Evolutionary conservation across 2,329 filamentous ascomycete species (phyloP).

Genomic region (Curvularia sp.): DNA sequence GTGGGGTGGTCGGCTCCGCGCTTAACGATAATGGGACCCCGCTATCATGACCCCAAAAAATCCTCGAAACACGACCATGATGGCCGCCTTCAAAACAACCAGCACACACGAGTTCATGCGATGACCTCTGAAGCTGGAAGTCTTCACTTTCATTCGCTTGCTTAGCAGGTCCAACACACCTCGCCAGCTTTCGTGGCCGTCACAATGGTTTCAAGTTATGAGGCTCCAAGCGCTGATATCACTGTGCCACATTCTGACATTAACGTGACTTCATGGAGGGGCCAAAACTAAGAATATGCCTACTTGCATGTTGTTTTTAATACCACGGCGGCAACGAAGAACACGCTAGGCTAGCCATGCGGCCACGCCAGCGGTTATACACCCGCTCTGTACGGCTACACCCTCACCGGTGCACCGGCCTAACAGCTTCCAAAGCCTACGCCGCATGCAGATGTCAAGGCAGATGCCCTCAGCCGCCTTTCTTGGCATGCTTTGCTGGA

Average conservation of each 20-base stretch:
- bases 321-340: conserved; percentile 32
- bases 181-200: conserved; percentile 9
- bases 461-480: conserved; percentile 37
- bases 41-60: conserved; percentile 19
- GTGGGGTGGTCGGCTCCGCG: conserved; percentile 26
- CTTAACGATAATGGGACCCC: conserved; percentile 27
- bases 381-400: conserved; percentile 34
- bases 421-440: conserved; percentile 31
- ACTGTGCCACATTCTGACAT: conserved; percentile 37
- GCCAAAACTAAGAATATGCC: conserved; percentile 38
- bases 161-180: conserved; percentile 17
- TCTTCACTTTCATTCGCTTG: conserved; percentile 13
- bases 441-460: conserved; percentile 32
- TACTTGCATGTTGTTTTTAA: conserved; percentile 32
- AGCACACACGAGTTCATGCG: conserved; percentile 19
- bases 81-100: background rate
- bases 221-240: conserved; percentile 35
- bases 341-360: conserved; percentile 28
- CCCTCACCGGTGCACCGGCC: conserved; percentile 28
- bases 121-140: conserved; percentile 9
- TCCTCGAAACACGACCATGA: conserved; percentile 1
- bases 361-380: conserved; percentile 41
- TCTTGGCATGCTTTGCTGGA: conserved; percentile 35
- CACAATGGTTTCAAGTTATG: conserved; percentile 22
- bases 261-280: conserved; percentile 33